Base-by-base conservation (phyloP, 441 rosid species). In the Eruca vesicaria region DNA sequence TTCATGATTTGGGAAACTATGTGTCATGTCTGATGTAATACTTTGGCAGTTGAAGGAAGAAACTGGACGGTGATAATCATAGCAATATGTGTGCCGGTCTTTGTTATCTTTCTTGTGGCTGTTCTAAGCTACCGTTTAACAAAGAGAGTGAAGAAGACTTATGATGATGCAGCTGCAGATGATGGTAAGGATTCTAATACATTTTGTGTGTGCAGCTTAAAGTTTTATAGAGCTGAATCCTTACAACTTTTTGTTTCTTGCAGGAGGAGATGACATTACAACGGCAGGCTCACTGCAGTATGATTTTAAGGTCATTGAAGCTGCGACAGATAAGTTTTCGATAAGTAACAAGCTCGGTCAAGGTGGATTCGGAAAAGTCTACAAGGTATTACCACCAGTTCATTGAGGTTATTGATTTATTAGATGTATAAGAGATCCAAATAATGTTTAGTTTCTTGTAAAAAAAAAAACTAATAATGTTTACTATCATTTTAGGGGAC, bases 301-400 rank as follows among this genome's bases (percentile, higher is more conserved):
- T 45, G 68, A 71, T 61, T 71, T 61, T 48, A 71, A 71, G 4
- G 50, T 8, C 2, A 0, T 71, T 48, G 68, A 71, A 21, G 48
- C 60, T 2, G 68, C 75, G 0, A 71, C 61, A 0, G 61, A 71
- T 61, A 48, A 61, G 15, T 71, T 71, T 71, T 71, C 50, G 2
- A 4, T 28, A 28, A 6, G 26, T 62, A 84, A 84, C 70, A 86
- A 82, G 71, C 80, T 89, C 32, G 93, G 91, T 16, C 86, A 86
- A 66, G 91, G 94, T n/a, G 94, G 93, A 15, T 91, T 89, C 43
- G 95, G 97, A 7, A 11, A 64, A 26, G 95, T 91, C 19, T 89
- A 88, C 79, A 85, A 81, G 91, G 93, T 89, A 83, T 80, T 5
- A 65, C 26, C 26, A n/a, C n/a, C 0, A 43, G 2, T 1, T 63